phyloP scores from a whole-genome alignment of 139 green algal genomes.

The Bryopsis sp. region DNA sequence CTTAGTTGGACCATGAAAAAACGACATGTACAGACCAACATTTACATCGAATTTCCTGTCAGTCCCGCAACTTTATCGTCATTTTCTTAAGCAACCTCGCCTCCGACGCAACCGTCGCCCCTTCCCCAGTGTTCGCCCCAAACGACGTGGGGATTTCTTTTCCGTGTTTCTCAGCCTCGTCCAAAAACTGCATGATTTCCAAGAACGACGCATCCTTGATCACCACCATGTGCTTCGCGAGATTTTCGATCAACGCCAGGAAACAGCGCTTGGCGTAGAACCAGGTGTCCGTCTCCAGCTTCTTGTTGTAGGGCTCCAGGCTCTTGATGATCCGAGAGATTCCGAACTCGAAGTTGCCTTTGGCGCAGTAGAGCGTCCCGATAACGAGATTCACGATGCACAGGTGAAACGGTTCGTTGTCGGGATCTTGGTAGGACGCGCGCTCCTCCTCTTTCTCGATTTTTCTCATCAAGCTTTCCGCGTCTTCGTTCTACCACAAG shows the following conservation, averaged over 20 bases:
- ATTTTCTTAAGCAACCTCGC: too few relatives aligned
- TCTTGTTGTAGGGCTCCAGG: constrained; percentile 73
- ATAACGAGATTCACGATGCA: constrained; percentile 91
- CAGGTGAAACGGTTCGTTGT: constrained; percentile 66
- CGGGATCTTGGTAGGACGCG: constrained; percentile 27
- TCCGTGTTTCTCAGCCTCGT: constrained; percentile 54
- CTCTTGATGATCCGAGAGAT: constrained; percentile 76
- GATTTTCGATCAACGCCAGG: constrained; percentile 66
- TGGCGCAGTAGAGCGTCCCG: constrained; percentile 86
- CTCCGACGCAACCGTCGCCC: too few relatives aligned
- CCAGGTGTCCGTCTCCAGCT: constrained; percentile 72
- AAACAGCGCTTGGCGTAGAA: constrained; percentile 61
- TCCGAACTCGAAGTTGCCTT: constrained; percentile 83
- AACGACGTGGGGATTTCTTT: too few relatives aligned
- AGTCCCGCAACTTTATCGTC: too few relatives aligned
- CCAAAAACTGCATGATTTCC: constrained; percentile 57
- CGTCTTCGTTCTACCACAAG: constrained; percentile 73
- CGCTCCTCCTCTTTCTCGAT: constrained; percentile 74
- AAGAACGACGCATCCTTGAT: constrained; percentile 55
- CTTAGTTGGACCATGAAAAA: too few relatives aligned
- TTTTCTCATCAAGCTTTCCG: constrained; percentile 79
- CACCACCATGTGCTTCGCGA: constrained; percentile 80
- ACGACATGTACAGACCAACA: too few relatives aligned
- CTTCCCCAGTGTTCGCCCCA: too few relatives aligned
- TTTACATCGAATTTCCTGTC: too few relatives aligned